Evolutionary conservation across 2,329 filamentous ascomycete species (phyloP).

Genomic region (Coleophoma eucalyptorum): DNA sequence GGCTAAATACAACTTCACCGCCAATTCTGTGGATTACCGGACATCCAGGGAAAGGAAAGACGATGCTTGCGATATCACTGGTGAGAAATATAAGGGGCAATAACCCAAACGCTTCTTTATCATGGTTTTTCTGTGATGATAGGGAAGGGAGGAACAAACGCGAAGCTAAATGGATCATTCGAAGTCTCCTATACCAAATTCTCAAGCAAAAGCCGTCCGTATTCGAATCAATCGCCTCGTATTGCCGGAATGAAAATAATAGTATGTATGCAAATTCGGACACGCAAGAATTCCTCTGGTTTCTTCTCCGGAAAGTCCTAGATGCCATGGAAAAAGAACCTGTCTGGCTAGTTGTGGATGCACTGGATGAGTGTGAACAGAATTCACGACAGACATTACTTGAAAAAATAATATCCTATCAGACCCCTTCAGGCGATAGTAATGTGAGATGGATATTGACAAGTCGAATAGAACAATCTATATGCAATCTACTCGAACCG

Average conservation of each 20-base stretch:
- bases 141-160: slow-evolving; percentile 31
- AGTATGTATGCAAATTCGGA: slow-evolving; percentile 6
- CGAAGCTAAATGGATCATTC: slow-evolving; percentile 34
- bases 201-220: slow-evolving; percentile 10
- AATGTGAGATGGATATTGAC: background rate
- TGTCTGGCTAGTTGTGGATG: slow-evolving; percentile 22
- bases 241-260: background rate
- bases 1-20: slow-evolving; percentile 9
- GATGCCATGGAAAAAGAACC: background rate
- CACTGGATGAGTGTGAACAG: slow-evolving; percentile 23
- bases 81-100: slow-evolving; percentile 6
- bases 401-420: background rate
- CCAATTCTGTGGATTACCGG: slow-evolving; percentile 29
- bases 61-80: slow-evolving; percentile 21
- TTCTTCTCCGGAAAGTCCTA: slow-evolving; percentile 16
- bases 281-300: slow-evolving; percentile 9
- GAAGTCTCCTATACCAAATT: slow-evolving; percentile 37
- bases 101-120: background rate
- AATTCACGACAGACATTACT: slow-evolving; percentile 7
- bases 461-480: background rate
- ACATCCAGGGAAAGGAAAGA: slow-evolving; percentile 31
- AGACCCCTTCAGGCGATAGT: background rate
- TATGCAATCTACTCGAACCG: slow-evolving; percentile 1
- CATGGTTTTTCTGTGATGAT: slow-evolving; percentile 38
- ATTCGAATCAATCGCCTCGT: background rate